phyloP scores from a whole-genome alignment of 1,284 basidiomycete genomes.

The Papiliotrema nemorosa region DNA sequence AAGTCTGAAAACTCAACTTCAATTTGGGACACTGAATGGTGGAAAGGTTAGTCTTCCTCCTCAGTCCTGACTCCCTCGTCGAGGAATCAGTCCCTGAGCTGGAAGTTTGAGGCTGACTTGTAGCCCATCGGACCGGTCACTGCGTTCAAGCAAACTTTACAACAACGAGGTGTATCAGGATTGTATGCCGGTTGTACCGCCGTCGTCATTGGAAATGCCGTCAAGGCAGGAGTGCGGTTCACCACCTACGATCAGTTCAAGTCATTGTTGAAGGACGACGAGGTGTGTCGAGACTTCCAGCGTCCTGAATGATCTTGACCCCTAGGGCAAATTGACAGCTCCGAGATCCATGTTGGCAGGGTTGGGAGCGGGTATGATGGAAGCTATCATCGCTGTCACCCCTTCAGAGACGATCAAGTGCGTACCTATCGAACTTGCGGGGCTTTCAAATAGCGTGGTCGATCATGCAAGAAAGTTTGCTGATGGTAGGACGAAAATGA shows the following conservation, averaged over 20 bases:
- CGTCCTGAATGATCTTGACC: no score
- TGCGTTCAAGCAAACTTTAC: conserved; percentile 67
- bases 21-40: conserved; percentile 47
- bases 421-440: not conserved
- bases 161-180: conserved; percentile 67
- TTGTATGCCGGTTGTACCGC: conserved; percentile 84
- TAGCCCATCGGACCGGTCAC: conserved; percentile 64
- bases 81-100: not conserved
- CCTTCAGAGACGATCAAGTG: conserved; percentile 98
- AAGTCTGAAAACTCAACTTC: conserved; percentile 68
- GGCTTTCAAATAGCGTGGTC: no score
- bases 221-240: conserved; percentile 92
- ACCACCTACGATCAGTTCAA: conserved; percentile 95
- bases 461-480: no score
- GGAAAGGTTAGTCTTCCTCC: conserved; percentile 29
- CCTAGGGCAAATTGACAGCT: conserved; percentile 86
- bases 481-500: conserved; percentile 95
- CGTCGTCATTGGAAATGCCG: conserved; percentile 80
- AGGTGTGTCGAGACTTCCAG: conserved; percentile 59
- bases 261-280: conserved; percentile 69
- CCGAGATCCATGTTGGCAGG: conserved; percentile 82
- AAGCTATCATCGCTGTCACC: conserved; percentile 92
- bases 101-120: not conserved
- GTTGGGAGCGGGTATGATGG: conserved; percentile 89
- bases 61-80: not conserved